Conservation (phyloP, 257 asterid species). For the Orobanche coerulescens region DNA sequence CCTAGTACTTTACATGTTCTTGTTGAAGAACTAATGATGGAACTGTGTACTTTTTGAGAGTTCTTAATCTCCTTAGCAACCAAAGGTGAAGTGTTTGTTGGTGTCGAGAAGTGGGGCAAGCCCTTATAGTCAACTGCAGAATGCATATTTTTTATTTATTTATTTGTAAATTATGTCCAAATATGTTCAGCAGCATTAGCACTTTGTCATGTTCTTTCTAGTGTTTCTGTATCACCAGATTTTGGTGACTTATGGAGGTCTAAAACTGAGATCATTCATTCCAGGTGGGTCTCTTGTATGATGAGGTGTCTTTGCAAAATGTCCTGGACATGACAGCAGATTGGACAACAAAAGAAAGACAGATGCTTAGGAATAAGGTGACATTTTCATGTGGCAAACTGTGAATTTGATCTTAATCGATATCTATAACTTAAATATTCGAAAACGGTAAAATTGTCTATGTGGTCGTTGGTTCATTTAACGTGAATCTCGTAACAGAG, state of each 20-base stretch:
- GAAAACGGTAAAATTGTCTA: background rate
- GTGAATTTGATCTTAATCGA: background rate
- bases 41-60: background rate
- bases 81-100: background rate
- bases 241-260: constrained; percentile 2
- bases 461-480: background rate
- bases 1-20: background rate
- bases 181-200: background rate
- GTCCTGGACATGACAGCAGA: constrained; percentile 82
- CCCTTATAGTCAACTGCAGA: too few species aligned
- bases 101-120: background rate
- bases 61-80: constrained; percentile 3
- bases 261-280: constrained; percentile 14
- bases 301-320: constrained; percentile 68
- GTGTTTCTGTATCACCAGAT: background rate
- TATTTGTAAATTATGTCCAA: too few species aligned
- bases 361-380: constrained; percentile 91
- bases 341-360: constrained; percentile 81
- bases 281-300: constrained; percentile 92
- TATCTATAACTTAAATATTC: background rate
- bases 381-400: constrained; percentile 5
- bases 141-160: too few species aligned
- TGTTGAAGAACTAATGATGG: background rate
- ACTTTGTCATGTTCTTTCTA: constrained; percentile 6
- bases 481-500: background rate